phyloP scores from a whole-genome alignment of 805 yeast genomes.

The Candida broadrunensis region DNA sequence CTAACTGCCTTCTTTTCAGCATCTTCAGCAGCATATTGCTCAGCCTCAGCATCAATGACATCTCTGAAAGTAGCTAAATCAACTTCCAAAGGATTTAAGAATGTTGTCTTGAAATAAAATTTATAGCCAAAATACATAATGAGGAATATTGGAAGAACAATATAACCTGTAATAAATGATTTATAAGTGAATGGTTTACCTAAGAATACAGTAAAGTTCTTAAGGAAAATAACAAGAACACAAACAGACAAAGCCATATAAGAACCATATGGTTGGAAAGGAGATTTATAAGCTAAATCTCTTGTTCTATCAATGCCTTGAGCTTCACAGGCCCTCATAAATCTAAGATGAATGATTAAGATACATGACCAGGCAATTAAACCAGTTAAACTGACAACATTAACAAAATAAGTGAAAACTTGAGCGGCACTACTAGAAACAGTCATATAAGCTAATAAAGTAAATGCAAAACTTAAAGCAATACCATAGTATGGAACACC shows the following conservation, averaged over 20 bases:
- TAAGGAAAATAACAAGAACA: constrained; percentile 54
- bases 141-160: constrained; percentile 66
- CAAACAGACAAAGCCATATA: constrained; percentile 56
- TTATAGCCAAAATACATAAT: constrained; percentile 59
- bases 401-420: constrained; percentile 67
- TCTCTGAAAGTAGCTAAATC: constrained; percentile 59
- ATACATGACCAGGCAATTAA: constrained; percentile 74
- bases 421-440: constrained; percentile 53
- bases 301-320: constrained; percentile 58
- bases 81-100: constrained; percentile 52
- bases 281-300: constrained; percentile 59
- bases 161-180: constrained; percentile 73
- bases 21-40: constrained; percentile 30
- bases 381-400: constrained; percentile 74
- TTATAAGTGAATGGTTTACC: constrained; percentile 55
- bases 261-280: constrained; percentile 67
- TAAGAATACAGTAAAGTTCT: constrained; percentile 72
- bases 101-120: constrained; percentile 47
- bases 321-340: constrained; percentile 61
- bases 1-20: constrained; percentile 32
- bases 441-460: constrained; percentile 69
- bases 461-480: constrained; percentile 48
- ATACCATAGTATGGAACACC: constrained; percentile 73
- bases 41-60: constrained; percentile 53
- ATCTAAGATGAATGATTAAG: constrained; percentile 62